Conservation (phyloP, 2,329 filamentous ascomycete species). For the Fusarium praegraminearum region DNA sequence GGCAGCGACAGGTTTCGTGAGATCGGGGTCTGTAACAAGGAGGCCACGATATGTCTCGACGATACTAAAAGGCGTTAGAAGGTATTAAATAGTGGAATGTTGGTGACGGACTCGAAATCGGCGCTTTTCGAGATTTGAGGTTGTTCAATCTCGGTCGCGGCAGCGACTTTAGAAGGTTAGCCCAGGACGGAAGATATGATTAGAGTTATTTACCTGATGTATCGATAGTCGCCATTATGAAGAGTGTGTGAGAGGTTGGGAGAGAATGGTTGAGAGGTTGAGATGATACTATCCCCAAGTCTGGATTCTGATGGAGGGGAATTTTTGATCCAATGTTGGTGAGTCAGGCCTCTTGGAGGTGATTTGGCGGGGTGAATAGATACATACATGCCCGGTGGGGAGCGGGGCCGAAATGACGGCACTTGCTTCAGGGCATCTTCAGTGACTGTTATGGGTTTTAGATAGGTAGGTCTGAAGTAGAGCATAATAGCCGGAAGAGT, state of each 20-base stretch:
- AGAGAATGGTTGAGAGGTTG: not conserved
- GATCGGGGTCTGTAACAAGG: conserved; percentile 76
- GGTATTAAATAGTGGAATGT: not conserved
- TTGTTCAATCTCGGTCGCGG: conserved; percentile 39
- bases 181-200: not conserved
- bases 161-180: conserved; percentile 10
- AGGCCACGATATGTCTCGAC: conserved; percentile 67
- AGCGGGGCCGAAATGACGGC: conserved; percentile 40
- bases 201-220: conserved; percentile 17
- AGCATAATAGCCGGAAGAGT: not conserved
- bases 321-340: conserved; percentile 39
- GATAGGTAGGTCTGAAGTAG: not conserved
- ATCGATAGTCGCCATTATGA: conserved; percentile 39
- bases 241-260: not conserved
- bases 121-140: conserved; percentile 35
- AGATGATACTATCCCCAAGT: conserved; percentile 39
- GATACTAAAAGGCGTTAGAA: conserved; percentile 56
- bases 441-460: not conserved
- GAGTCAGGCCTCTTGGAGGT: conserved; percentile 33
- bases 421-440: conserved; percentile 8
- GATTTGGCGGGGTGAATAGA: conserved; percentile 43
- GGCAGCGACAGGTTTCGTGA: conserved; percentile 95
- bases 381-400: conserved; percentile 9
- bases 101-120: conserved; percentile 47
- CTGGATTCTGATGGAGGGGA: conserved; percentile 37